Percentiles rank a stretch among this genome's conserved stretches.
phyloP scores from a whole-genome alignment of 768 basidiomycete genomes.

The Serendipita sp. region DNA sequence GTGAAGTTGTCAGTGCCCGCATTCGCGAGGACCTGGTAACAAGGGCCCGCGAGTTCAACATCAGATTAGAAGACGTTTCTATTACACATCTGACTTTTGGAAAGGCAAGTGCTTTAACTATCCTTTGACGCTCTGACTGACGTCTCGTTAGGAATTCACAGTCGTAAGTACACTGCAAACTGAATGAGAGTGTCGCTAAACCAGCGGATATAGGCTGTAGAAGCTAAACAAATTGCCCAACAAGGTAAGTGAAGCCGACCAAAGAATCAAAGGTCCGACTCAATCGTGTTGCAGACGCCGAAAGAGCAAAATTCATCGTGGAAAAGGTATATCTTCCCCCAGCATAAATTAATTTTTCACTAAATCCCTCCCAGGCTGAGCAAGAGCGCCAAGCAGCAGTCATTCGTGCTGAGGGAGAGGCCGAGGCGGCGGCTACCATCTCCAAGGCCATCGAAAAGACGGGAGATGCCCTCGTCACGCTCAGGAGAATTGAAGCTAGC shows the following conservation, averaged over 20 bases:
- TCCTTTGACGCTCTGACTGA: conserved; percentile 31
- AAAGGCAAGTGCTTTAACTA: conserved; percentile 2
- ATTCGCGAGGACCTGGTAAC: conserved; percentile 85
- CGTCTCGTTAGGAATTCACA: conserved; percentile 58
- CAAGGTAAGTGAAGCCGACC: conserved; percentile 43
- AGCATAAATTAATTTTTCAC: background rate
- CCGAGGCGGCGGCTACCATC: conserved; percentile 89
- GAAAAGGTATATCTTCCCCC: conserved; percentile 54
- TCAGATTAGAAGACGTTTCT: conserved; percentile 90
- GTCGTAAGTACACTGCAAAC: conserved; percentile 24
- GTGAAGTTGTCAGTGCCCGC: conserved; percentile 80
- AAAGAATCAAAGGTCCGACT: conserved; percentile 1
- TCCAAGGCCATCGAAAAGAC: conserved; percentile 82
- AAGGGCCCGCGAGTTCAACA: conserved; percentile 91
- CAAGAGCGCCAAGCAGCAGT: conserved; percentile 98
- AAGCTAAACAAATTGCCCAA: conserved; percentile 98
- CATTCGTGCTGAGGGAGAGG: conserved; percentile 96
- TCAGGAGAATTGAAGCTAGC: conserved; percentile 94
- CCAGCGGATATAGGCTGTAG: conserved; percentile 51
- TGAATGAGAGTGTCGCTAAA: background rate
- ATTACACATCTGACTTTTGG: conserved; percentile 57
- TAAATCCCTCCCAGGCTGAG: conserved; percentile 49
- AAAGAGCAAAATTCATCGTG: conserved; percentile 96
- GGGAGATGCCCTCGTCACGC: conserved; percentile 86
- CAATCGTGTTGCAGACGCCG: conserved; percentile 50